A percentile compares a stretch with the other conserved stretches of the same genome.
Evolutionary conservation across 352 stramenopile species (phyloP).

Genomic region (Phytophthora fragariae): DNA sequence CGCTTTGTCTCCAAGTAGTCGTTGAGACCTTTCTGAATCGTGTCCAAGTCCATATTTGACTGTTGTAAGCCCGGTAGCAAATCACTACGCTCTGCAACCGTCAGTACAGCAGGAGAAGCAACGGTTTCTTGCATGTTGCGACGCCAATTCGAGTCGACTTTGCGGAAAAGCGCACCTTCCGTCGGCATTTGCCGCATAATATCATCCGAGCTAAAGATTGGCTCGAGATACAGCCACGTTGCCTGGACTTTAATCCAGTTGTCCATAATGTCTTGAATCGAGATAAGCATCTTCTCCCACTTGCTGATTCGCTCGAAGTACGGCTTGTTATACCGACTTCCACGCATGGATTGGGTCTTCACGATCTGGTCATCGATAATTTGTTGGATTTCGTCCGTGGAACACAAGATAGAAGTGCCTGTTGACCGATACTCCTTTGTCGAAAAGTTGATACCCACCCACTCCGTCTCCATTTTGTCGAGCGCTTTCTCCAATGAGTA

Average conservation of each 20-base stretch:
- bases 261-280: conserved; percentile 94
- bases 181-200: conserved; percentile 94
- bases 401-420: conserved; percentile 92
- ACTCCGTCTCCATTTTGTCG: conserved; percentile 95
- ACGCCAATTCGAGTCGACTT: conserved; percentile 90
- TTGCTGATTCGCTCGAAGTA: conserved; percentile 89
- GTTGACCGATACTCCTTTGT: conserved; percentile 95
- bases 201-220: conserved; percentile 94
- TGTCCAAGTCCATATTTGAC: conserved; percentile 93
- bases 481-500: conserved; percentile 94
- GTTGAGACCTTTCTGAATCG: conserved; percentile 94
- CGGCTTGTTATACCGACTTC: conserved; percentile 93
- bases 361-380: conserved; percentile 96
- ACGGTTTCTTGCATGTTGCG: conserved; percentile 91
- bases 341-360: conserved; percentile 96
- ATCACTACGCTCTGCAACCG: conserved; percentile 79
- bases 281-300: conserved; percentile 92
- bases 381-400: conserved; percentile 92
- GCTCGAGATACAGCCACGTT: conserved; percentile 94
- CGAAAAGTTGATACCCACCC: conserved; percentile 92
- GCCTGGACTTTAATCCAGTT: conserved; percentile 95
- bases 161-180: conserved; percentile 87
- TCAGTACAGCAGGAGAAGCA: conserved; percentile 71
- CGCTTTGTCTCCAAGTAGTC: conserved; percentile 94
- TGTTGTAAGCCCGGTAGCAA: conserved; percentile 87